Base-by-base conservation (phyloP, 371 early-diverging fungal species). In the Mucor racemosus region DNA sequence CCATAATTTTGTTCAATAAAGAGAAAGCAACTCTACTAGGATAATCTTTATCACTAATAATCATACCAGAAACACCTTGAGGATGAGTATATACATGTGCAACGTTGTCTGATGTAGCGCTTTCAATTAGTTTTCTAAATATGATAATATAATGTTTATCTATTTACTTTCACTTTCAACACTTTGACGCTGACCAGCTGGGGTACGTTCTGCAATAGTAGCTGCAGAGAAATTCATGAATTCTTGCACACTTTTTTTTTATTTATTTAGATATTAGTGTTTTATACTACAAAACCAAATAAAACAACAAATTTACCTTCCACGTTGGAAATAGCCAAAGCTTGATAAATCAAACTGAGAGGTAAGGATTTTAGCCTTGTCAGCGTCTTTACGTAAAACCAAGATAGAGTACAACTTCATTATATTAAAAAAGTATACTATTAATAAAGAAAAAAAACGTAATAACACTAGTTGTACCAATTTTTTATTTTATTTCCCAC, bases 1-100 rank as follows among this genome's bases (percentile, higher is more conserved):
- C 97, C 65, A 94, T 73, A 15, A 95, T 78, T 77, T 94, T 94
- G 79, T 88, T 92, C 46, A 95, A 76, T 64, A 97, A 75, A 7
- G 92, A 87, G 78, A 95, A 95, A 5, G 98, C 97, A 7, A 94
- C 94, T 58, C 97, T 88, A 19, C 87, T 75, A n/a, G 97, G 98
- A 76, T 98, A 99, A 66, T 96, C 96, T 63, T 86, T 84, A 78
- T 97, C 97, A 13, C 93, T 90, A 11, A 98, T 84, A 46, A 95
- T 88, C 31, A 95, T 88, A 53, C 88, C 91, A 21, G 91, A 82
- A 19, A 96, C 80, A 21, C 91, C 93, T 73, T 89, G 90, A 1
- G 86, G 72, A 66, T 91, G 85, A 19, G 89, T 81, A 76, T 92
- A 94, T 19, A 91, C 91, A 78, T 95, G 92, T 55, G 90, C 92